These are phyloP conservation scores for Cutaneotrichosporon cutaneum DNA, from an alignment of 1,284 basidiomycete species.

Conservation along the genomic window DNA sequence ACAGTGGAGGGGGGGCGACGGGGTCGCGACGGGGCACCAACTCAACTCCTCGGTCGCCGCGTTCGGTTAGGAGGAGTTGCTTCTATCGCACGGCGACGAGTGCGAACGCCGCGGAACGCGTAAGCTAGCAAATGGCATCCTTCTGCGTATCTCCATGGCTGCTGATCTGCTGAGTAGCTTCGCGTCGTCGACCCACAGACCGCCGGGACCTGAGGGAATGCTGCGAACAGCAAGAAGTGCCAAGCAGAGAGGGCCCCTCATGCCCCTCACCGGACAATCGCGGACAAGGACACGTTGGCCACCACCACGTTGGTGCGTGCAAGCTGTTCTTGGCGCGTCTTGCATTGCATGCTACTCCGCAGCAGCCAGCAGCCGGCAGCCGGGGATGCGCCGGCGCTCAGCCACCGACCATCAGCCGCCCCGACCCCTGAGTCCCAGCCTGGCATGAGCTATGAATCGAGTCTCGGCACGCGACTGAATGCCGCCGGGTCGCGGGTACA, in stretches of 20 bases:
- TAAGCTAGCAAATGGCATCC: not conserved
- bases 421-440: not conserved
- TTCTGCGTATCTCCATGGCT: not conserved
- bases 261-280: too few relatives aligned
- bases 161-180: not conserved
- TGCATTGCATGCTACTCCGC: not conserved
- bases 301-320: not conserved
- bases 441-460: not conserved
- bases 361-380: not conserved
- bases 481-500: not conserved
- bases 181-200: not conserved
- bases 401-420: not conserved
- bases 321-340: not conserved
- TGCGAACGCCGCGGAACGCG: not conserved
- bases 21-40: too few relatives aligned
- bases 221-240: too few relatives aligned
- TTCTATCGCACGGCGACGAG: not conserved
- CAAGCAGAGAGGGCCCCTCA: too few relatives aligned
- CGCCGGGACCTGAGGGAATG: not conserved
- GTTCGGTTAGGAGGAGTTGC: not conserved
- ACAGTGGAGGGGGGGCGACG: too few relatives aligned
- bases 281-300: not conserved
- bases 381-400: not conserved
- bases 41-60: not conserved
- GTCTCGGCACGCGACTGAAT: not conserved